phyloP scores from a whole-genome alignment of 129 eudicot genomes.

The Pseudognaphalium luteoalbum region DNA sequence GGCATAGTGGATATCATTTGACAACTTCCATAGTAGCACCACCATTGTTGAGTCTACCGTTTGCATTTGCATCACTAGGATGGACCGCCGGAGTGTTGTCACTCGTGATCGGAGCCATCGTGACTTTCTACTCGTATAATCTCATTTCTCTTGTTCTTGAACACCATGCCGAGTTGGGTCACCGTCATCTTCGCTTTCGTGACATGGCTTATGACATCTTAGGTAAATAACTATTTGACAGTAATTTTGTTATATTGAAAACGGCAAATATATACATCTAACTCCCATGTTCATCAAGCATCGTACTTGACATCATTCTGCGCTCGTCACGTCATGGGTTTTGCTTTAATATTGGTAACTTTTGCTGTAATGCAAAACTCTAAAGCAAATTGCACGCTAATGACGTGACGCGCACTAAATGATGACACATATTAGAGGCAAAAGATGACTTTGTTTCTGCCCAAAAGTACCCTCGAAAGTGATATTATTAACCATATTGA shows the following conservation, averaged over 20 bases:
- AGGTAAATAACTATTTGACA: slow-evolving; percentile 39
- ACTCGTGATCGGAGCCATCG: slow-evolving; percentile 52
- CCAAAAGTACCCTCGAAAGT: too few relatives aligned
- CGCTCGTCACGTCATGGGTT: too few relatives aligned
- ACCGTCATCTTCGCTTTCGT: slow-evolving; percentile 72
- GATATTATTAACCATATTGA: too few relatives aligned
- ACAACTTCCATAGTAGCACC: slow-evolving; percentile 95
- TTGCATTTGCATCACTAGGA: slow-evolving; percentile 75
- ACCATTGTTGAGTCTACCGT: slow-evolving; percentile 71
- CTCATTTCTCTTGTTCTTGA: slow-evolving; percentile 78
- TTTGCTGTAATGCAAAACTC: too few relatives aligned
- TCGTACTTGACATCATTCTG: too few relatives aligned
- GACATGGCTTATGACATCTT: slow-evolving; percentile 84
- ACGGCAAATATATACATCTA: too few relatives aligned
- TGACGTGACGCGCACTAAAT: too few relatives aligned
- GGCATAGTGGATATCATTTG: slow-evolving; percentile 84
- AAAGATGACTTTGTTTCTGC: too few relatives aligned
- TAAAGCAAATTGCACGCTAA: too few relatives aligned
- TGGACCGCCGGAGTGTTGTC: slow-evolving; percentile 66
- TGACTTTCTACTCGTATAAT: slow-evolving; percentile 87
- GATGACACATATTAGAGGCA: too few relatives aligned
- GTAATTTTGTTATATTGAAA: neutral
- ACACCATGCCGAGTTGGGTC: slow-evolving; percentile 66
- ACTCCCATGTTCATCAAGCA: too few relatives aligned
- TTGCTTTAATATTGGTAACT: too few relatives aligned